Evolutionary conservation across 768 basidiomycete species (phyloP), one percentile per base, ranked within the genome.

Genomic region (Pleurotus tuoliensis): DNA sequence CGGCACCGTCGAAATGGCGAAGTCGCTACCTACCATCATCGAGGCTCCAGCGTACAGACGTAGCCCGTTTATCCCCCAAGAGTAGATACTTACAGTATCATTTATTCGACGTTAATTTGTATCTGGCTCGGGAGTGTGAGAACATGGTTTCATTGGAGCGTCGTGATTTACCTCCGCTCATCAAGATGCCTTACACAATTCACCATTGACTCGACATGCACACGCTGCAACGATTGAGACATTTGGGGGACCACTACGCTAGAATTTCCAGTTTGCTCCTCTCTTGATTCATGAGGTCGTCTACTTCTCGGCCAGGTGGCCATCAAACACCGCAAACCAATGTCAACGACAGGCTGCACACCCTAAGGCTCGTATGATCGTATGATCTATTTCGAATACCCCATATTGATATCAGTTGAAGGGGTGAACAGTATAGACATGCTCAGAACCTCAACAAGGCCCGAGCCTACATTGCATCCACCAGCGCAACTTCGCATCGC

Each of bases 61-160:
- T 54, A 89, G 84, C 63, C 91, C 90, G n/a, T 92, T 92, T 68
- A 77, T 85, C 55, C 87, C 91, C 61, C 79, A 79, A 66, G 89
- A 90, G 68, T 82, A 73, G 18, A 18, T 51, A n/a, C 22, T 25
- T 52, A 6, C 27, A 11, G 15, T 70, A 64, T 66, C 16, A 22
- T 46, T 24, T 47, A 9, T 25, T 47, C 41, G n/a, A n/a, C 24
- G 18, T 24, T 16, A 4, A 16, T 47, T 15, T 47, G 46, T 20
- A 47, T 20, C 20, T 22, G 43, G 20, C 43, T 44, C 5, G 43
- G 16, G 46, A 20, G 51, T 51, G 49, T n/a, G 49, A 37, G 49
- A 51, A 51, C 30, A 34, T 11, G 9, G 30, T 11, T 34, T 34
- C 30, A 34, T 34, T 34, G 30, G 30, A 34, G 11, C 30, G 30